Base-by-base conservation (phyloP, 176 grass and related monocot genomes). In the Triticum aestivum region DNA sequence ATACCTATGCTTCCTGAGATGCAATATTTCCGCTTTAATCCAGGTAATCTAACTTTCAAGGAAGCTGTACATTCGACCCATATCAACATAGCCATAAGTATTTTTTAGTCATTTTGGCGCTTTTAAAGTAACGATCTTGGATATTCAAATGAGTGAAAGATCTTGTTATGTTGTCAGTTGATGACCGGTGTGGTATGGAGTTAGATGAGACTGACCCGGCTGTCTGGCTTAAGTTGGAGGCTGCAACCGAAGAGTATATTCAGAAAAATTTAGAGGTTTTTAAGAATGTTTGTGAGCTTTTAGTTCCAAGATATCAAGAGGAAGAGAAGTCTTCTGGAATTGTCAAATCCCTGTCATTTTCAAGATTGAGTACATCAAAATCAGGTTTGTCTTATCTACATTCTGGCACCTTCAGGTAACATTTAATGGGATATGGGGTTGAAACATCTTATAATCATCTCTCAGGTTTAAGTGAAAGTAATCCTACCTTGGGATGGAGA, bases 21-120 rank as follows among this genome's bases (percentile, higher is more conserved):
- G 87, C 92, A 96, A 66, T 98, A 98, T 86, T 94, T 94, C 83
- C 97, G 94, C n/a, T 98, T 98, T 54, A 96, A 98, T 83, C 97
- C 97, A 96, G 94, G 94, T 98, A 85, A 90, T 82, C 58, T 69
- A 76, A 58, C 51, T 18, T 52, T 4, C 17, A 79, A 83, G 42
- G 59, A 86, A 84, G 10, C 33, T 54, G 12, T 41, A 2, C 21
- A 10, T 82, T 86, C 74, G 71, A 69, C 15, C 61, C 14, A 24
- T 79, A 41, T n/a, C 29, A 91, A 64, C 82, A 84, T 11, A 47
- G 32, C 65, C 27, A 38, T 84, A 76, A 49, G 26, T 84, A 17
- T n/a, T 71, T 2, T 73, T 15, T 75, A 69, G 13, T 69, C 37
- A 62, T 3, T 76, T 47, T 69, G 61, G 65, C 79, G 75, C 47